Conservation (phyloP, 164 flowering plant species). For the Sextonia rubra region DNA sequence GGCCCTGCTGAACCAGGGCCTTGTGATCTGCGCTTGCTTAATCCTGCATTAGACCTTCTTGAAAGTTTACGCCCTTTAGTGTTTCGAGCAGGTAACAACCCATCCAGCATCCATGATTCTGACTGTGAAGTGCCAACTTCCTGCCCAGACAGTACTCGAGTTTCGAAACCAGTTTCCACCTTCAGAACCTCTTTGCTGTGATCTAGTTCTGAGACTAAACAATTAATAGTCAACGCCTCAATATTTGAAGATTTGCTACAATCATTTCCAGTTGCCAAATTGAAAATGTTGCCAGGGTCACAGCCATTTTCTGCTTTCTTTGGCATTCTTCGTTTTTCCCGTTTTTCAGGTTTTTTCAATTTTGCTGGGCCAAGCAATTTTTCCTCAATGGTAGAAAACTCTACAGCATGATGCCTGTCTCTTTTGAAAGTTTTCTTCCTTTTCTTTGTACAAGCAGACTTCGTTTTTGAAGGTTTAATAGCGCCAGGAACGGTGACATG, state of each 20-base stretch:
- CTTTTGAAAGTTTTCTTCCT: slow-evolving; percentile 33
- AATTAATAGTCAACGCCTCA: slow-evolving; percentile 14
- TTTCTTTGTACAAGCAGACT: slow-evolving; percentile 19
- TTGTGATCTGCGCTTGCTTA: slow-evolving; percentile 30
- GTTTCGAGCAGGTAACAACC: slow-evolving; percentile 16
- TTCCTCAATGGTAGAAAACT: slow-evolving; percentile 15
- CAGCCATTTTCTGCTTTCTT: slow-evolving; percentile 15
- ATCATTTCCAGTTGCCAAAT: slow-evolving; percentile 14
- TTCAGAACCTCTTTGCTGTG: slow-evolving; percentile 15
- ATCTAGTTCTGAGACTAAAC: slow-evolving; percentile 15
- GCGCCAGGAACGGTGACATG: slow-evolving; percentile 20
- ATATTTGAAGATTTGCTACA: slow-evolving; percentile 18
- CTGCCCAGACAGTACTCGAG: slow-evolving; percentile 6
- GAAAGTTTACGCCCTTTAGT: slow-evolving; percentile 21
- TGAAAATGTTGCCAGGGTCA: slow-evolving; percentile 15
- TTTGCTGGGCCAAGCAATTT: slow-evolving; percentile 14
- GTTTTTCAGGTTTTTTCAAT: slow-evolving; percentile 14
- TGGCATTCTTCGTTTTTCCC: slow-evolving; percentile 19
- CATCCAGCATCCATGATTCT: slow-evolving; percentile 20
- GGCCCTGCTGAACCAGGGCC: slow-evolving; percentile 21
- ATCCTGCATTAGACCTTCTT: slow-evolving; percentile 27
- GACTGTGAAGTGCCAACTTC: slow-evolving; percentile 18
- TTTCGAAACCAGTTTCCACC: slow-evolving; percentile 15
- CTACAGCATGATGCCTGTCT: slow-evolving; percentile 9
- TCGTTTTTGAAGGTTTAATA: slow-evolving; percentile 18